Percentiles rank a stretch among this genome's conserved stretches.
Evolutionary conservation across 2,329 filamentous ascomycete genomes (phyloP).

Genomic region (Trichoderma sp.): DNA sequence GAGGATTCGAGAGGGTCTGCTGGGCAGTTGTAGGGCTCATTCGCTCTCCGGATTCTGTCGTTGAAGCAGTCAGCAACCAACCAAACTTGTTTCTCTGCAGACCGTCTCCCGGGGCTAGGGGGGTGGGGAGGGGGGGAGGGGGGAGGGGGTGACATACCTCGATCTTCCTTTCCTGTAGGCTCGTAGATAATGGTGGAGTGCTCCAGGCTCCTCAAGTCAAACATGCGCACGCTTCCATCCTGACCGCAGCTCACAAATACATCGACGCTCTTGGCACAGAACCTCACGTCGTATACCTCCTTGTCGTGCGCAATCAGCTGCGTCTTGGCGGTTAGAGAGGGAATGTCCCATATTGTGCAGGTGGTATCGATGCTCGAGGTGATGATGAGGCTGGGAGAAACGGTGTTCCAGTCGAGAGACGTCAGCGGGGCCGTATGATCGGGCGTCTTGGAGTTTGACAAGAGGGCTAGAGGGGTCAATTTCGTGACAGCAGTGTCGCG

Average conservation of each 20-base stretch:
- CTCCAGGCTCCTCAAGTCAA: slow-evolving; percentile 91
- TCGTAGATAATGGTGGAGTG: slow-evolving; percentile 99
- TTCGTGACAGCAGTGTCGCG: slow-evolving; percentile 65
- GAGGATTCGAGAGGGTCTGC: slow-evolving; percentile 72
- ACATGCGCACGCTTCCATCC: slow-evolving; percentile 97
- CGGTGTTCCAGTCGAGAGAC: slow-evolving; percentile 95
- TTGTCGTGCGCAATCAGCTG: slow-evolving; percentile 98
- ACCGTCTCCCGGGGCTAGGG: background rate
- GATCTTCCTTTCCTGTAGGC: slow-evolving; percentile 79
- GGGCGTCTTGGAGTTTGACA: slow-evolving; percentile 97
- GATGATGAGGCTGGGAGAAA: slow-evolving; percentile 95
- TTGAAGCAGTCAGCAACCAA: slow-evolving; percentile 23
- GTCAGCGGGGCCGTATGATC: slow-evolving; percentile 97
- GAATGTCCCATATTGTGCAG: slow-evolving; percentile 99
- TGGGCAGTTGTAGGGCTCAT: slow-evolving; percentile 73
- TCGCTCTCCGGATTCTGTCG: slow-evolving; percentile 51
- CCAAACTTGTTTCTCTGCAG: background rate
- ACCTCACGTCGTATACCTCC: slow-evolving; percentile 96
- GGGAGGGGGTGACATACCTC: slow-evolving; percentile 50
- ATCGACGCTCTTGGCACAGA: slow-evolving; percentile 97
- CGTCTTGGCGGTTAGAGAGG: slow-evolving; percentile 94
- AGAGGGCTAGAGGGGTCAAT: slow-evolving; percentile 82
- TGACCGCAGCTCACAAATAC: slow-evolving; percentile 98
- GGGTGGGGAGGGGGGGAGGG: background rate
- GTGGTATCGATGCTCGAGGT: slow-evolving; percentile 98